Percentiles rank a stretch among this genome's conserved stretches.
These are phyloP conservation scores for Penicillium diatomitis DNA, from an alignment of 495 filamentous ascomycete genomes.

Conservation along the genomic window DNA sequence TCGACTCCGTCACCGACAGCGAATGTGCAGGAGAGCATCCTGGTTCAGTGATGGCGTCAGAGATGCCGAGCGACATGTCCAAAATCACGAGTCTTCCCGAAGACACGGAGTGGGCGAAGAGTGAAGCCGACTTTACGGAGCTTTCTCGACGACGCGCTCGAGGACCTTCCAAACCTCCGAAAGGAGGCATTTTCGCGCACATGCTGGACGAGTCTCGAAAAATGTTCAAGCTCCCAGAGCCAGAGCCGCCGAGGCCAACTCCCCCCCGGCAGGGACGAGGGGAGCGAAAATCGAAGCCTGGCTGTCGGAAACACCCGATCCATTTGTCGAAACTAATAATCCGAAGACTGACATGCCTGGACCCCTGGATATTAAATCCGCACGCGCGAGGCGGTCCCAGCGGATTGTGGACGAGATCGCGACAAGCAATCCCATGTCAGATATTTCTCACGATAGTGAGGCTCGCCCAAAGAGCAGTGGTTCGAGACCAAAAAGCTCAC, in stretches of 20 bases:
- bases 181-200: slow-evolving; percentile 40
- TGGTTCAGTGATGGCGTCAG: slow-evolving; percentile 9
- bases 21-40: slow-evolving; percentile 15
- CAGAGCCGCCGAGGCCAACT: slow-evolving; percentile 39
- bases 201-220: slow-evolving; percentile 44
- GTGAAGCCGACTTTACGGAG: slow-evolving; percentile 39
- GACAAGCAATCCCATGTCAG: slow-evolving; percentile 10
- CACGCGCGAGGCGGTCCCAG: slow-evolving; percentile 19
- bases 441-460: slow-evolving; percentile 16
- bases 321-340: slow-evolving; percentile 50
- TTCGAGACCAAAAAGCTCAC: slow-evolving; percentile 19
- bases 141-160: slow-evolving; percentile 32
- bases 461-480: slow-evolving; percentile 20
- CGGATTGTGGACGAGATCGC: slow-evolving; percentile 14
- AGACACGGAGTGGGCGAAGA: slow-evolving; percentile 34
- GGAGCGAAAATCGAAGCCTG: slow-evolving; percentile 64
- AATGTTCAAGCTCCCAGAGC: slow-evolving; percentile 44
- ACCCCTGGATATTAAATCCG: slow-evolving; percentile 33
- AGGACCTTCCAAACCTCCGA: slow-evolving; percentile 29
- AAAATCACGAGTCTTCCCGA: slow-evolving; percentile 20
- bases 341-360: slow-evolving; percentile 35
- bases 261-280: slow-evolving; percentile 22
- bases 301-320: slow-evolving; percentile 64
- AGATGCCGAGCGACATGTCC: slow-evolving; percentile 17
- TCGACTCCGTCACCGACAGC: slow-evolving; percentile 14